A percentile compares a stretch with the other conserved stretches of the same genome.
Conservation (phyloP, 2,329 filamentous ascomycete genomes). For the Pleomassaria siparia region DNA sequence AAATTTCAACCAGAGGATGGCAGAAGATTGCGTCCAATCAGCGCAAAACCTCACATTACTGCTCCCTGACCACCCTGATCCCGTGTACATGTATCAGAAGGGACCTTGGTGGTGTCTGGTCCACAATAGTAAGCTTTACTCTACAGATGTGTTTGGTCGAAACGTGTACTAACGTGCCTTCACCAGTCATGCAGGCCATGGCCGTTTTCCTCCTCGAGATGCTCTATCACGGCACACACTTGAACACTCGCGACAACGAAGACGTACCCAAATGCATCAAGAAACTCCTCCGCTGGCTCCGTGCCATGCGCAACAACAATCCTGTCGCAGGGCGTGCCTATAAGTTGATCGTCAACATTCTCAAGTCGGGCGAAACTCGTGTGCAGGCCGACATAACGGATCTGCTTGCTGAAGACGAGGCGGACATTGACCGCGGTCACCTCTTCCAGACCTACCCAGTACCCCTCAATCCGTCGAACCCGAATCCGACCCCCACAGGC, state of each 20-base stretch:
- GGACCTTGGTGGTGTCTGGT: conserved; percentile 45
- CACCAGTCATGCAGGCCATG: conserved; percentile 41
- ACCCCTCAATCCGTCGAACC: background rate
- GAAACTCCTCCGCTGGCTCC: conserved; percentile 36
- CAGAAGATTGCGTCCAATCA: conserved; percentile 37
- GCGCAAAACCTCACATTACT: conserved; percentile 33
- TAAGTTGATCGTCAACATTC: conserved; percentile 14
- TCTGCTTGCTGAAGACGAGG: conserved; percentile 2
- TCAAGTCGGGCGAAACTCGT: background rate
- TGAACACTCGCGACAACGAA: conserved; percentile 20
- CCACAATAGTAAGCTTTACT: conserved; percentile 15
- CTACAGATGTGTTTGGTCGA: too few relatives aligned
- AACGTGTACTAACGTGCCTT: background rate
- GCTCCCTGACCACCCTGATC: conserved; percentile 31
- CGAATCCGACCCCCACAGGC: background rate
- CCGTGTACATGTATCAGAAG: conserved; percentile 15
- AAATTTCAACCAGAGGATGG: conserved; percentile 32
- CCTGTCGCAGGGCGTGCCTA: conserved; percentile 34
- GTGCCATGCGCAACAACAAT: conserved; percentile 27
- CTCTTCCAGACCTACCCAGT: background rate
- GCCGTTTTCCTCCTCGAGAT: conserved; percentile 42
- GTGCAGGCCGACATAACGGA: conserved; percentile 4
- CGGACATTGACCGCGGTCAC: background rate
- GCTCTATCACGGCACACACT: conserved; percentile 26
- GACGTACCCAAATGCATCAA: conserved; percentile 23